Base-by-base conservation (phyloP, 2,329 filamentous ascomycete genomes). In the Paecilomyces sp. region DNA sequence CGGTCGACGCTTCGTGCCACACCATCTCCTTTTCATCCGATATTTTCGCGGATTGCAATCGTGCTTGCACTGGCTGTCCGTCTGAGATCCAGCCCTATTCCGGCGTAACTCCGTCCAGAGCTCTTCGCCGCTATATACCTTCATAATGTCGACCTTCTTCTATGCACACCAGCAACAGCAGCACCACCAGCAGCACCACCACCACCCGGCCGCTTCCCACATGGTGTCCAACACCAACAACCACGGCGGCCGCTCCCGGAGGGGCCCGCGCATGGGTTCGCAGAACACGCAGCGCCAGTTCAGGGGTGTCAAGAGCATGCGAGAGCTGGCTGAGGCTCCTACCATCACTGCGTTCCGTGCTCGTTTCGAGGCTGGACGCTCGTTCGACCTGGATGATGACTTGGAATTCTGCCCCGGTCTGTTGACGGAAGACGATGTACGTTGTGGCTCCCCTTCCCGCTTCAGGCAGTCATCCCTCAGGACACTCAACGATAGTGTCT, bases 351-450 rank as follows among this genome's bases (percentile, higher is more conserved):
- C 87, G 63, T 97, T 96, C 80, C 89, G 93, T 67, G 86, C 86
- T 66, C 88, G 92, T 71, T 96, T 96, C 68, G 92, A 97, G 79
- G 90, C 91, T 64, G 91, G 90, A 61, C 87, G 92, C 61, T 96
- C 92, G 9, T 97, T 97, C 71, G 93, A 97, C 68, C 83, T 97
- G 63, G 93, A 97, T 71, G 93, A 97, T 74, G 93, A 97, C 74
- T 84, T 96, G 79, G 89, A 96, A 76, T 97, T 97, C 77, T 97
- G 92, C 78, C 93, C 93, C 64, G 87, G 88, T 74, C 84, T 97
- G 67, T 81, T 97, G 80, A 96, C 92, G 36, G 92, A 97, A 79
- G 92, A 85, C 77, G 92, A 96, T 86, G 92, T 96, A 87, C 71
- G 76, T 77, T 33, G 31, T 11, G 25, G 25, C 25, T 64, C 52